These are phyloP conservation scores for Escallonia herrerae DNA, from an alignment of 129 eudicot genomes.

Conservation along the genomic window DNA sequence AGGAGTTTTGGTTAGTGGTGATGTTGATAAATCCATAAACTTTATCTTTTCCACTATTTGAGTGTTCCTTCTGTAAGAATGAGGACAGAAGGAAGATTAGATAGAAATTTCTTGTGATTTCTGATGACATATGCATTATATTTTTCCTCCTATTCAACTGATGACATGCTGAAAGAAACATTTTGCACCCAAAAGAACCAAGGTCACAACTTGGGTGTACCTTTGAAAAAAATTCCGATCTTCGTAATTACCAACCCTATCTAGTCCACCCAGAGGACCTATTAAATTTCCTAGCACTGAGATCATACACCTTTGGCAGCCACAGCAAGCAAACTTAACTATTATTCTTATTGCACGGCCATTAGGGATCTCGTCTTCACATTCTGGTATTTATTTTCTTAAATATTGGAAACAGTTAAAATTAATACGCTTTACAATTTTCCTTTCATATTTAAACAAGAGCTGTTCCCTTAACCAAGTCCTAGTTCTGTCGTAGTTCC, in stretches of 20 bases:
- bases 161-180: background rate
- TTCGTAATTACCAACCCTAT: background rate
- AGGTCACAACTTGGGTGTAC: background rate
- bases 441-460: background rate
- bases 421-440: no score
- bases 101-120: no score
- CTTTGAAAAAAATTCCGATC: no score
- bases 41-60: no score
- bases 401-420: background rate
- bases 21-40: no score
- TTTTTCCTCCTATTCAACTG: no score
- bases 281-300: background rate
- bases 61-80: no score
- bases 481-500: background rate
- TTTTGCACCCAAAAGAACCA: background rate
- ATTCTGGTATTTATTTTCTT: background rate
- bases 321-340: background rate
- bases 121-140: no score
- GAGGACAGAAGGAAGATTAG: no score
- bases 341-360: background rate
- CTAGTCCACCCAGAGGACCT: background rate
- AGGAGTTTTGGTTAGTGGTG: no score
- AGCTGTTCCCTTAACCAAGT: background rate
- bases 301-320: background rate
- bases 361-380: background rate